Percentiles rank a stretch among this genome's conserved stretches.
These are phyloP conservation scores for Populus hybrid DNA, from an alignment of 441 rosid species.

Conservation along the genomic window DNA sequence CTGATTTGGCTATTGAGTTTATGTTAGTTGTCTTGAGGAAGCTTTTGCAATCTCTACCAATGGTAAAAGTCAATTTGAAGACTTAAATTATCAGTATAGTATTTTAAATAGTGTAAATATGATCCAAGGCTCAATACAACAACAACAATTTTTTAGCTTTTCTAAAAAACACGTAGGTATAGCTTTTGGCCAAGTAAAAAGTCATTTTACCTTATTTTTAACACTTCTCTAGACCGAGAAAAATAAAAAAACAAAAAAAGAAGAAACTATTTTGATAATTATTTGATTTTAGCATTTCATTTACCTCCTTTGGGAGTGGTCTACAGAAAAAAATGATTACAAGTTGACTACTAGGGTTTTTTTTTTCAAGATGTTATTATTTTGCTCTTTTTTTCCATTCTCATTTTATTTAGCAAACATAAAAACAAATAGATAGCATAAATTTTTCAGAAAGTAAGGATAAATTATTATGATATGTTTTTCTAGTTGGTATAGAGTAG, in stretches of 20 bases:
- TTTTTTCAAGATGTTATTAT: background rate
- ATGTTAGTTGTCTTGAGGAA: constrained; percentile 72
- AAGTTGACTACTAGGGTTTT: background rate
- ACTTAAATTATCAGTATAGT: too few relatives aligned
- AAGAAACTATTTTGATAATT: constrained; percentile 32
- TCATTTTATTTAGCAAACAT: background rate
- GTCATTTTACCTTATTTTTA: too few relatives aligned
- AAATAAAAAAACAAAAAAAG: too few relatives aligned
- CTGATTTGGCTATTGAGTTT: constrained; percentile 82
- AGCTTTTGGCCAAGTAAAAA: too few relatives aligned
- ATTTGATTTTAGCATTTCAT: constrained; percentile 25
- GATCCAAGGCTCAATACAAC: too few relatives aligned
- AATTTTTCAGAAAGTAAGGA: background rate
- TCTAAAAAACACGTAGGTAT: too few relatives aligned
- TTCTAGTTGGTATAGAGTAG: background rate
- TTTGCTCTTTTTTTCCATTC: background rate
- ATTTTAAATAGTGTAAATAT: too few relatives aligned
- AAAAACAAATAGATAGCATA: background rate
- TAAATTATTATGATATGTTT: background rate
- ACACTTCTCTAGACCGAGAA: constrained; percentile 36
- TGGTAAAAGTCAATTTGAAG: too few relatives aligned
- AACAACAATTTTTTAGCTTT: too few relatives aligned
- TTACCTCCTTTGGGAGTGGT: constrained; percentile 49
- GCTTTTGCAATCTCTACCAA: constrained; percentile 61
- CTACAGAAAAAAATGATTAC: constrained; percentile 2